phyloP scores from a whole-genome alignment of 1,284 basidiomycete species.

The Thecaphora thlaspeos region DNA sequence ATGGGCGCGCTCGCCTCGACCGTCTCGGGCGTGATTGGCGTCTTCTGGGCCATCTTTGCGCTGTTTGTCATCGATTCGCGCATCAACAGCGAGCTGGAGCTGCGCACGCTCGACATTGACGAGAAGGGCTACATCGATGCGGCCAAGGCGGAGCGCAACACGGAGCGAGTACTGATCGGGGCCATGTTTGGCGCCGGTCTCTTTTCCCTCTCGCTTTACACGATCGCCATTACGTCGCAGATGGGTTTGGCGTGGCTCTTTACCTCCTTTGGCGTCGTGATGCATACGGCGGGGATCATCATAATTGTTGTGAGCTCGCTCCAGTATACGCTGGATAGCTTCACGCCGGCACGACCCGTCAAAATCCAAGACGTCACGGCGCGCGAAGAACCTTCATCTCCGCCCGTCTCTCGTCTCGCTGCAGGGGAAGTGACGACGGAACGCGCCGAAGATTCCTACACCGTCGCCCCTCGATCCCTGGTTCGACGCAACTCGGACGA shows the following conservation, averaged over 20 bases:
- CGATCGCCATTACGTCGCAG: slow-evolving; percentile 23
- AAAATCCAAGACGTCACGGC: slow-evolving; percentile 24
- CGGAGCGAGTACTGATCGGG: slow-evolving; percentile 21
- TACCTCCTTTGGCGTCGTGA: slow-evolving; percentile 17
- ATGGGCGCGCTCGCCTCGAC: slow-evolving; percentile 1
- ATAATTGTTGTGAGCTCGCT: slow-evolving; percentile 4
- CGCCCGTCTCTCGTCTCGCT: not conserved
- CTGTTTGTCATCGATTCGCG: slow-evolving; percentile 14
- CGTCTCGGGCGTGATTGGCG: slow-evolving; percentile 12
- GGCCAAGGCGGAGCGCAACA: slow-evolving; percentile 15
- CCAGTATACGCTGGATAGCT: slow-evolving; percentile 31
- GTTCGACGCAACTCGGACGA: not conserved
- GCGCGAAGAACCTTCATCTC: slow-evolving; percentile 10
- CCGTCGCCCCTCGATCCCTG: not conserved
- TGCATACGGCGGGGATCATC: slow-evolving; percentile 15
- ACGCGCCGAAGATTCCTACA: not conserved
- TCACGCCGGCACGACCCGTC: slow-evolving; percentile 16
- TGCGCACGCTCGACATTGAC: slow-evolving; percentile 30
- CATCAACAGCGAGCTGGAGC: not conserved
- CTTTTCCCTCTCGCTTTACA: slow-evolving; percentile 36
- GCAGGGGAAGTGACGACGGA: no score
- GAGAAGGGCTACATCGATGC: slow-evolving; percentile 44
- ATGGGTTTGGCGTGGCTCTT: slow-evolving; percentile 25
- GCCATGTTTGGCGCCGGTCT: slow-evolving; percentile 10
- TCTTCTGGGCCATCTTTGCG: slow-evolving; percentile 12